A percentile compares a stretch with the other conserved stretches of the same genome.
Conservation (phyloP, 2,329 filamentous ascomycete species). For the Aspergillus fumigatiaffinis region DNA sequence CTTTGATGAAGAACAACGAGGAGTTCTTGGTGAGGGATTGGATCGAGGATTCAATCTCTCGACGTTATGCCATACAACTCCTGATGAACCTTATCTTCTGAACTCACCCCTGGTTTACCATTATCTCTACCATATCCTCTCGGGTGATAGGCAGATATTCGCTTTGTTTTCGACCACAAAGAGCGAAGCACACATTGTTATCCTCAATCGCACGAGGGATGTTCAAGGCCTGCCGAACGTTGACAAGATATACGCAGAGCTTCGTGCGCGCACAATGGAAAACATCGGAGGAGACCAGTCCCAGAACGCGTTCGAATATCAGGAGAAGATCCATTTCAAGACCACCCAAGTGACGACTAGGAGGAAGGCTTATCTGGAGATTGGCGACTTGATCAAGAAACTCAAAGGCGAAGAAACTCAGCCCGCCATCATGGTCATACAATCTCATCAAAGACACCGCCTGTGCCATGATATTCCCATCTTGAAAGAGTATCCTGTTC, state of each 20-base stretch:
- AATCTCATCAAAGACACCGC: conserved; percentile 78
- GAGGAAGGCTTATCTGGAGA: conserved; percentile 81
- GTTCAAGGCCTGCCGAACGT: conserved; percentile 85
- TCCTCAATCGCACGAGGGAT: conserved; percentile 80
- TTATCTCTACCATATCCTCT: conserved; percentile 87
- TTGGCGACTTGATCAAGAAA: conserved; percentile 84
- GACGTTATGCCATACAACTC: conserved; percentile 64
- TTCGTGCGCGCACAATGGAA: conserved; percentile 59
- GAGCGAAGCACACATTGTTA: conserved; percentile 76
- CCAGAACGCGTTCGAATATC: conserved; percentile 81
- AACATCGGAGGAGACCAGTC: conserved; percentile 67
- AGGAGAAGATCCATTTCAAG: conserved; percentile 80
- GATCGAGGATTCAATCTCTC: conserved; percentile 90
- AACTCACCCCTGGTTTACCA: conserved; percentile 74
- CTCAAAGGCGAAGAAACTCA: conserved; percentile 78
- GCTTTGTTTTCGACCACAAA: conserved; percentile 83
- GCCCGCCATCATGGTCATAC: conserved; percentile 80
- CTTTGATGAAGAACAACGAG: conserved; percentile 85
- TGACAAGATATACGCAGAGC: conserved; percentile 79
- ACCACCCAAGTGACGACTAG: conserved; percentile 83
- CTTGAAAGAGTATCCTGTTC: conserved; percentile 76
- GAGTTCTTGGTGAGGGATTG: conserved; percentile 85
- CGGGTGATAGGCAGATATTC: conserved; percentile 89
- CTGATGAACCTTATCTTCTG: conserved; percentile 71
- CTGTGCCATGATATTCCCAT: conserved; percentile 81